Percentiles rank a stretch among this genome's conserved stretches.
Evolutionary conservation across 2,329 filamentous ascomycete genomes (phyloP).

Genomic region (Trichoderma lentiforme): DNA sequence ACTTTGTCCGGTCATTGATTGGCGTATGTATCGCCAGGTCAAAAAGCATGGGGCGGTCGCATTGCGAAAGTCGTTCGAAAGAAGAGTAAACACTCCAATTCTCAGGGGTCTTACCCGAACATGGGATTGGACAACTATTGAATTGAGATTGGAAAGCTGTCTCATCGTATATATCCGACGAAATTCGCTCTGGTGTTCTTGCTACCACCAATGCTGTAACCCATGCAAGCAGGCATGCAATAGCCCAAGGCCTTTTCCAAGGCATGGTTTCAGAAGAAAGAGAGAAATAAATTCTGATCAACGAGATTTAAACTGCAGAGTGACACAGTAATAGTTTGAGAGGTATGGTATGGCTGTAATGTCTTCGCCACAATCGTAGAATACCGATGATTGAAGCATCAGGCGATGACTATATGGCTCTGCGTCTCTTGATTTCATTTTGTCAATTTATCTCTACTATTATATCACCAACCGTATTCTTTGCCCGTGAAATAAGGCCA

Average conservation of each 20-base stretch:
- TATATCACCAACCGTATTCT: neutral
- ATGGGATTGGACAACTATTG: neutral
- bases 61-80: neutral
- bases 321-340: neutral
- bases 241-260: neutral
- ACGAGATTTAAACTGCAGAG: neutral
- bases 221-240: neutral
- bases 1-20: neutral
- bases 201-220: neutral
- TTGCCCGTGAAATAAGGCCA: neutral
- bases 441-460: neutral
- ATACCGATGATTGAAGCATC: neutral
- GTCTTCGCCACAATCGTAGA: neutral
- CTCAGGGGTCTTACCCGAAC: neutral
- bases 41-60: conserved; percentile 10
- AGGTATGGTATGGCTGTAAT: neutral
- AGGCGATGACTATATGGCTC: neutral
- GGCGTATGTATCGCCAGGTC: conserved; percentile 3
- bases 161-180: neutral
- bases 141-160: neutral
- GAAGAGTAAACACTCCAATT: conserved; percentile 12
- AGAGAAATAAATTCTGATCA: neutral
- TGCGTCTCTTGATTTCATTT: neutral
- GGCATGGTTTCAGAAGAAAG: neutral
- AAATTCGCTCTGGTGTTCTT: neutral